Percentiles rank a stretch among this genome's conserved stretches.
These are phyloP conservation scores for Sugiyamaella marilandica DNA, from an alignment of 805 yeast genomes.

Conservation along the genomic window DNA sequence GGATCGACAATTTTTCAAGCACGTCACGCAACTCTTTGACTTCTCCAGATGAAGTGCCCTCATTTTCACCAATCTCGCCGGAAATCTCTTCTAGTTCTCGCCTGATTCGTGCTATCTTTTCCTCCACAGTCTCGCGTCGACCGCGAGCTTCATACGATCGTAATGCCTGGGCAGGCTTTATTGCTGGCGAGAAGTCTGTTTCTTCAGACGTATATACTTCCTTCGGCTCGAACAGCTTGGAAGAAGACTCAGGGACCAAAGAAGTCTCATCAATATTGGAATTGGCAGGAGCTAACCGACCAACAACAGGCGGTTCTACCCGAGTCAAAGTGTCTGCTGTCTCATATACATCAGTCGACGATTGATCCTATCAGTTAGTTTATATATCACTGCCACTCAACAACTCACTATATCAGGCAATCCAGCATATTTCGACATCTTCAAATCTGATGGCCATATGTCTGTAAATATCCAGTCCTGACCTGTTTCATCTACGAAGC, in stretches of 20 bases:
- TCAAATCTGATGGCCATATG: not conserved
- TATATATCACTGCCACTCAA: not conserved
- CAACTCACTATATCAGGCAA: constrained; percentile 21
- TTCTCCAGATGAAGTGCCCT: constrained; percentile 23
- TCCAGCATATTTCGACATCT: constrained; percentile 14
- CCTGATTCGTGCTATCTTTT: constrained; percentile 17
- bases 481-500: no score
- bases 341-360: constrained; percentile 17
- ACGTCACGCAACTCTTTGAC: constrained; percentile 8
- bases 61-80: constrained; percentile 16
- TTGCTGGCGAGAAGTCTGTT: constrained; percentile 16
- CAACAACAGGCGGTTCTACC: not conserved
- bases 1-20: constrained; percentile 3
- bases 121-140: constrained; percentile 14
- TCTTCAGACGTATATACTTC: constrained; percentile 14
- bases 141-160: constrained; percentile 9
- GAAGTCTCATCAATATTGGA: constrained; percentile 9
- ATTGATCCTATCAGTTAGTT: constrained; percentile 5
- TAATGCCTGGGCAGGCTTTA: constrained; percentile 2
- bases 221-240: constrained; percentile 11
- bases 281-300: not conserved
- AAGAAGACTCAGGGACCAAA: not conserved
- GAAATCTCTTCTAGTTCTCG: constrained; percentile 21
- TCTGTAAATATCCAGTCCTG: no score
- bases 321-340: constrained; percentile 11